A percentile compares a stretch with the other conserved stretches of the same genome.
These are phyloP conservation scores for Areca catechu DNA, from an alignment of 176 grass and related monocot genomes.

Conservation along the genomic window DNA sequence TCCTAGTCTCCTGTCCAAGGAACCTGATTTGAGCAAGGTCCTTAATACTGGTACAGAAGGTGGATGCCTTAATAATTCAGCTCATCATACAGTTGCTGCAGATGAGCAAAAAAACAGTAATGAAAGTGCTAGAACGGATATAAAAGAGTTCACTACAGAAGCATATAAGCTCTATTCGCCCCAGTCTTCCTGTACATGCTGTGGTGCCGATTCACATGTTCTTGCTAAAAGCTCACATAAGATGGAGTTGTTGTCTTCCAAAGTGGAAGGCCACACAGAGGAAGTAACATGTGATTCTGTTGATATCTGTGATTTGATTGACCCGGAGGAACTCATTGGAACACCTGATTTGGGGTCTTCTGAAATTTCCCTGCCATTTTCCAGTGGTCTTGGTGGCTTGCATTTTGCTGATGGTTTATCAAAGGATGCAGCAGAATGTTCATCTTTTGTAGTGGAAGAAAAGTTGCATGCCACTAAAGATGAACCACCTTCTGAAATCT, in stretches of 20 bases:
- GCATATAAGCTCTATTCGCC: not conserved
- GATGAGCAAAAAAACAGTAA: constrained; percentile 1
- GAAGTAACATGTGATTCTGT: not conserved
- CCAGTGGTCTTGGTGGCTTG: not conserved
- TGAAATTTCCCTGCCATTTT: not conserved
- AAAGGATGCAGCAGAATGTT: not conserved
- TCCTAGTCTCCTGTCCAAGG: too few species aligned
- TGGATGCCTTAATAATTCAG: too few species aligned
- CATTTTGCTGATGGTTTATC: constrained; percentile 6
- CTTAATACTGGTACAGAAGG: too few species aligned
- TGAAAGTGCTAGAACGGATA: not conserved
- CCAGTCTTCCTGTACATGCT: not conserved
- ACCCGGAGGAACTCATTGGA: not conserved
- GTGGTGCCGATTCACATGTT: too few species aligned
- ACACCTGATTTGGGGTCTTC: not conserved
- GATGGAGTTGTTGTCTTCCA: not conserved
- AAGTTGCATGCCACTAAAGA: constrained; percentile 8
- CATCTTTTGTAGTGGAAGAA: constrained; percentile 12
- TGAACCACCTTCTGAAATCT: constrained; percentile 5
- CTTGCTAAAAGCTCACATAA: not conserved
- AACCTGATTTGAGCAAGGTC: too few species aligned
- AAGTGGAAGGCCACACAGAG: not conserved
- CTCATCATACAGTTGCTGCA: too few species aligned
- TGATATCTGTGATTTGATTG: not conserved
- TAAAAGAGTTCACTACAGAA: not conserved